Evolutionary conservation across 2,329 filamentous ascomycete genomes (phyloP), one percentile per base, ranked within the genome.

Genomic region (Beauveria scarabaeidicola): DNA sequence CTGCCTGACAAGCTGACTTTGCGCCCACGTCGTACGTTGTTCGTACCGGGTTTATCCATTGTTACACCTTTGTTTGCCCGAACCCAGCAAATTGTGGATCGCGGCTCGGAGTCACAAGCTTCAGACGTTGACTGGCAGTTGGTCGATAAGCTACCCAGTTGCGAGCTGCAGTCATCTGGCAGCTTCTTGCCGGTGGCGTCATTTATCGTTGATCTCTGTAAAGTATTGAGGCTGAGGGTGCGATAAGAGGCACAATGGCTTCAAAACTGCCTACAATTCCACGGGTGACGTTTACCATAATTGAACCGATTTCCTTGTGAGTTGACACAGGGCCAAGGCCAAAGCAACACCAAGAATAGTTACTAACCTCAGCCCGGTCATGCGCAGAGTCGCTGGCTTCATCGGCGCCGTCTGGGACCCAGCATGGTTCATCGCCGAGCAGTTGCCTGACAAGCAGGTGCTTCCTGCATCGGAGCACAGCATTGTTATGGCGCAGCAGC

Each of bases 301-400:
- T 89, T 46, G 87, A 90, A 71, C 87, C 87, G 36, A 75, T 89
- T 61, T 86, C 85, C 21, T 77, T 88, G 85, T 88, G 78, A 73
- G 79, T 52, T 48, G 17, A 21, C 55, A 64, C 64, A 25, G 61
- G 43, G 40, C 51, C 32, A 19, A 29, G n/a, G 27, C 56, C 56
- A 40, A 21, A 5, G 44, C 23, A 44, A 8, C 15, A 40, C n/a
- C 19, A 25, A 25, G 9, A 6, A 44, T 38, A n/a, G n/a, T n/a
- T n/a, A 25, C 27, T 47, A 32, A 53, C 40, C 38, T 38, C 41
- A 48, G 5, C 27, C 21, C 13, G 46, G 5, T 50, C 13, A n/a
- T 32, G 29, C 29, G 8, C 64, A 89, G 86, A 29, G 69, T 88
- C 51, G 80, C 76, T 17, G 87, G 86, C 56, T 83, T 79, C 65